Evolutionary conservation across 768 basidiomycete species (phyloP).

Genomic region (Tricholoma sp.): DNA sequence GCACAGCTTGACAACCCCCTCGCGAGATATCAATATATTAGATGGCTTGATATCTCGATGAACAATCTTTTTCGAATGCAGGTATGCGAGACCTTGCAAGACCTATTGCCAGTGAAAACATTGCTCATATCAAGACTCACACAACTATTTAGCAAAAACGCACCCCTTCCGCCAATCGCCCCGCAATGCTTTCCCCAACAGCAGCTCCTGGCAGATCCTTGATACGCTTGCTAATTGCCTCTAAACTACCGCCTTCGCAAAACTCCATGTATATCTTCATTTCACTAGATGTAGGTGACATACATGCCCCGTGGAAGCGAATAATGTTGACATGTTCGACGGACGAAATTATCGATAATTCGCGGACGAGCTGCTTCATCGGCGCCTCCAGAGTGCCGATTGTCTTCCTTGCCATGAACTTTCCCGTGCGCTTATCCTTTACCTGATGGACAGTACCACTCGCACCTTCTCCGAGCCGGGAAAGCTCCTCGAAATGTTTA

Average conservation of each 20-base stretch:
- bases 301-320: conserved; percentile 88
- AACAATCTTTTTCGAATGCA: conserved; percentile 88
- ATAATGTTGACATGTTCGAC: conserved; percentile 87
- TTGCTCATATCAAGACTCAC: neutral
- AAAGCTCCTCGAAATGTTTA: conserved; percentile 67
- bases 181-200: conserved; percentile 85
- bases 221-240: conserved; percentile 82
- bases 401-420: conserved; percentile 91
- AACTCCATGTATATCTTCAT: conserved; percentile 95
- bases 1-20: conserved; percentile 86
- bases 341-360: conserved; percentile 84
- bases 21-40: conserved; percentile 83
- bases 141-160: conserved; percentile 18
- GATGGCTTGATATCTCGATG: conserved; percentile 96
- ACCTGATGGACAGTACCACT: conserved; percentile 97
- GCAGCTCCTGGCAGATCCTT: conserved; percentile 64
- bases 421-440: conserved; percentile 70
- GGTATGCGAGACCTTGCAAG: conserved; percentile 85
- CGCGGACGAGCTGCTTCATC: conserved; percentile 86
- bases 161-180: conserved; percentile 91
- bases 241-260: conserved; percentile 84
- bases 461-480: conserved; percentile 88
- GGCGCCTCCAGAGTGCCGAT: conserved; percentile 90
- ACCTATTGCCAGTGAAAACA: conserved; percentile 37
- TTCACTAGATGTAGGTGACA: conserved; percentile 82